Evolutionary conservation across 805 yeast species (phyloP), one percentile per base, ranked within the genome.

Genomic region (Sporopachydermia quercuum): DNA sequence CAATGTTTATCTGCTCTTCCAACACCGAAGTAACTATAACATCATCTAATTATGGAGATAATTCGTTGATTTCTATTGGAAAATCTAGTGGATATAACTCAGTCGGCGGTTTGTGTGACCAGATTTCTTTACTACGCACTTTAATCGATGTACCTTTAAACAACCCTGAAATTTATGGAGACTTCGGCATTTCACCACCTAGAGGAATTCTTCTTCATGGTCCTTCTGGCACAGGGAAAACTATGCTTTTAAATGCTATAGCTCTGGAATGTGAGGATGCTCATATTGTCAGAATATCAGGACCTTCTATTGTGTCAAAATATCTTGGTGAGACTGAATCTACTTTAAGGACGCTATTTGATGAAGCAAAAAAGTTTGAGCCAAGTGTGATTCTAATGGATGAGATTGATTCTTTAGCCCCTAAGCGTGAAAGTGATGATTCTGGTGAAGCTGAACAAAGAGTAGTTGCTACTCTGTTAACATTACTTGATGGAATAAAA

Each of bases 211-310:
- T 89, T 13, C 59, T 89, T 8, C 94, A 89, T 60, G 98, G 98
- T 0, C 94, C 96, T 2, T 91, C 97, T 2, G 98, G 98, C 3
- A 89, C 96, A 0, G 98, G 98, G 39, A 89, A 89, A 55, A 82
- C 96, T 1, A 74, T 87, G 84, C 66, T 91, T 4, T 63, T 91
- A 30, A 70, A 82, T 40, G 79, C 94, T 18, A 76, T 89, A 5
- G 93, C 95, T 0, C 67, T 74, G 45, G 89, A 80, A 43, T 63
- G 71, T 1, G 46, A 58, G 1, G 70, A 78, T 44, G 93, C 94
- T 0, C 98, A 89, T 56, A 76, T 89, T 0, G 65, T 91, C 36
- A 76, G 81, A 2, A 78, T 91, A 16, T 81, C 82, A 54, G 96
- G 96, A 0, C 94, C 96, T 1, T 76, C 94, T 1, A 81, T 91